phyloP scores from a whole-genome alignment of 2,329 filamentous ascomycete species.

The Beauveria sp. region DNA sequence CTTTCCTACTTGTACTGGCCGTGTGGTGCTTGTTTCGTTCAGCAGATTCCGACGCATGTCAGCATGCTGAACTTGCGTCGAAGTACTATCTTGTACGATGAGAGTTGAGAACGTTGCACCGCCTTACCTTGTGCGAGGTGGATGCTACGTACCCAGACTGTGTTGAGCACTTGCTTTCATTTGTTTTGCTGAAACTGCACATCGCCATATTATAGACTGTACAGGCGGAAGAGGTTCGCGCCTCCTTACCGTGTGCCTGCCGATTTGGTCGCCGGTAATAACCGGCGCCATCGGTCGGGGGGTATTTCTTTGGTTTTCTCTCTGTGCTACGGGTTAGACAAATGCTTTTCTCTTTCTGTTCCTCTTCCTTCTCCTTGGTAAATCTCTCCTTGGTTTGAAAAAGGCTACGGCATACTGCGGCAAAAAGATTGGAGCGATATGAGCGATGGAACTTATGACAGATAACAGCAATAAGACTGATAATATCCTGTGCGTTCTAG shows the following conservation, averaged over 20 bases:
- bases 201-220: constrained; percentile 25
- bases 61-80: background rate
- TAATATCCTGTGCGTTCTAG: background rate
- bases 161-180: constrained; percentile 9
- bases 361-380: background rate
- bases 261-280: constrained; percentile 23
- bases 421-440: constrained; percentile 8
- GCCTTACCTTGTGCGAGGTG: background rate
- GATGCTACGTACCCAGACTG: background rate
- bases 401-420: constrained; percentile 1
- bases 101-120: background rate
- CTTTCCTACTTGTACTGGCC: constrained; percentile 20
- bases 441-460: constrained; percentile 2
- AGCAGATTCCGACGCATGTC: constrained; percentile 2
- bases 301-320: constrained; percentile 2
- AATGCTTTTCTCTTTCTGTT: constrained; percentile 12
- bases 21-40: constrained; percentile 15
- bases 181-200: constrained; percentile 10
- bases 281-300: constrained; percentile 15
- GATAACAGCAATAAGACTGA: constrained; percentile 8
- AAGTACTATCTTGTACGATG: constrained; percentile 4
- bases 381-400: background rate
- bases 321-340: constrained; percentile 8
- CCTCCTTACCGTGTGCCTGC: constrained; percentile 19
- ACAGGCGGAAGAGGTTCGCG: constrained; percentile 30